phyloP scores from a whole-genome alignment of 1,139 yeast genomes.

The Blastobotrys indianensis region DNA sequence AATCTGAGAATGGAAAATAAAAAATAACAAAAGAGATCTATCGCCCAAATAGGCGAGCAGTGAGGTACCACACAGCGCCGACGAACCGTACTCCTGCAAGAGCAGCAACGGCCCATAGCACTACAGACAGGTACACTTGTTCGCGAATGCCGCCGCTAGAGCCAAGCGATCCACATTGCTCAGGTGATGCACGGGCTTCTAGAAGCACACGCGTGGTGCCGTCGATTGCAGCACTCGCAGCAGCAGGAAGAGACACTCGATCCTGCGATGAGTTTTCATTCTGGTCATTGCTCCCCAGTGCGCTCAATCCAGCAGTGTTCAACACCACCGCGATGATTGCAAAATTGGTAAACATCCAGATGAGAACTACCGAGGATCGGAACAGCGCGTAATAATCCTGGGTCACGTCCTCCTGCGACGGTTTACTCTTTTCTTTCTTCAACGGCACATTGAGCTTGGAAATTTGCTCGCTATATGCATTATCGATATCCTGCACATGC shows the following conservation, averaged over 20 bases:
- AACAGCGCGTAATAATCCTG: conserved; percentile 67
- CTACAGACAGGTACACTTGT: conserved; percentile 58
- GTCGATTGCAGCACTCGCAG: conserved; percentile 6
- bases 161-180: conserved; percentile 24
- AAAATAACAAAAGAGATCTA: conserved; percentile 9
- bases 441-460: conserved; percentile 26
- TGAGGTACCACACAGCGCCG: conserved; percentile 39
- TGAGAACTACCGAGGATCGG: conserved; percentile 70
- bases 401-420: conserved; percentile 20
- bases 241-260: background rate
- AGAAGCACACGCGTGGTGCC: conserved; percentile 13
- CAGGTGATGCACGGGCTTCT: conserved; percentile 14
- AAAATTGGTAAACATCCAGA: conserved; percentile 72
- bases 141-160: conserved; percentile 24
- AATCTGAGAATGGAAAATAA: background rate
- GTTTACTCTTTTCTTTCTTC: conserved; percentile 24
- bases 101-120: conserved; percentile 72
- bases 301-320: conserved; percentile 55
- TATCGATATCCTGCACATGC: conserved; percentile 55
- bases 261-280: conserved; percentile 20
- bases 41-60: conserved; percentile 30
- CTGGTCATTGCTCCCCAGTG: conserved; percentile 15
- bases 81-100: conserved; percentile 64
- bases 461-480: conserved; percentile 43
- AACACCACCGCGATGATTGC: conserved; percentile 61